phyloP scores from a whole-genome alignment of 1,284 basidiomycete species.

The Marasmius tenuissimus region DNA sequence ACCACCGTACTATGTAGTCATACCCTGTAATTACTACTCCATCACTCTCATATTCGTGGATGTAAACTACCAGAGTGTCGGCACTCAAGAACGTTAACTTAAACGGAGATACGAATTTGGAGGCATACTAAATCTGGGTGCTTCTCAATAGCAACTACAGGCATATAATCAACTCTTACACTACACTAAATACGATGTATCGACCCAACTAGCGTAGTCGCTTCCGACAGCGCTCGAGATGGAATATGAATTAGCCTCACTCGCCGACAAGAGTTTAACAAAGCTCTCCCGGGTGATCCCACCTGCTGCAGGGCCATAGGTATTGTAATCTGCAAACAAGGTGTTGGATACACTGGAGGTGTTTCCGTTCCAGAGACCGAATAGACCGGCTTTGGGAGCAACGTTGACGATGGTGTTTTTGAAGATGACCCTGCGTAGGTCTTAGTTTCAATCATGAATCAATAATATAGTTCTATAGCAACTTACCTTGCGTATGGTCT shows the following conservation, averaged over 20 bases:
- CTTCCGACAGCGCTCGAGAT: conserved; percentile 45
- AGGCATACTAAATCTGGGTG: no score
- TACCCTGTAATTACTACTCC: no score
- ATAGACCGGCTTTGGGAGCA: conserved; percentile 41
- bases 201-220: conserved; percentile 45
- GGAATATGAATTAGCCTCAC: conserved; percentile 35
- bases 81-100: no score
- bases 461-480: conserved; percentile 17
- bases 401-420: conserved; percentile 41
- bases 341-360: conserved; percentile 40
- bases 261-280: conserved; percentile 33
- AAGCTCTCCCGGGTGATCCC: conserved; percentile 37
- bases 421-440: conserved; percentile 41
- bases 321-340: conserved; percentile 47
- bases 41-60: no score
- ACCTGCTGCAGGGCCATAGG: conserved; percentile 16
- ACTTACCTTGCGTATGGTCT: conserved; percentile 26
- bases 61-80: no score
- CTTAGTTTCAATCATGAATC: not conserved
- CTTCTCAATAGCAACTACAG: no score
- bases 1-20: no score
- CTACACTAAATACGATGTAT: conserved; percentile 37
- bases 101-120: no score
- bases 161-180: not conserved
- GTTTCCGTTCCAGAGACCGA: conserved; percentile 43